phyloP scores from a whole-genome alignment of 2,329 filamentous ascomycete genomes.

The Fusarium subtropicale region DNA sequence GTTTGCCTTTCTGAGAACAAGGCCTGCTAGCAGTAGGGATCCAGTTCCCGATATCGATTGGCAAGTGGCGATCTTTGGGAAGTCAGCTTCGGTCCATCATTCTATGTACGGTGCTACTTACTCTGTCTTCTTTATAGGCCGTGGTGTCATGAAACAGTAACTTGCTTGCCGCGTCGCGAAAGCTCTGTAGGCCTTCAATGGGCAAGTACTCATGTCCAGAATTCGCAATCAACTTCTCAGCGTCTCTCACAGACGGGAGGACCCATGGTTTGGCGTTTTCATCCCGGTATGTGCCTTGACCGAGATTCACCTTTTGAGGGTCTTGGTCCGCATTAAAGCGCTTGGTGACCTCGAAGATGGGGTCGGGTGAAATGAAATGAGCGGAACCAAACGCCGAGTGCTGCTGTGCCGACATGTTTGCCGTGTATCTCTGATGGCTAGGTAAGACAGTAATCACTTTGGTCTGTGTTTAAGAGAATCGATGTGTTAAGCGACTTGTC shows the following conservation, averaged over 20 bases:
- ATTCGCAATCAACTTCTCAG: slow-evolving; percentile 33
- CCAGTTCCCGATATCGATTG: slow-evolving; percentile 58
- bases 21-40: slow-evolving; percentile 52
- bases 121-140: slow-evolving; percentile 46
- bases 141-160: slow-evolving; percentile 48
- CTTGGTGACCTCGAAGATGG: slow-evolving; percentile 52
- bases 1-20: slow-evolving; percentile 47
- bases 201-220: slow-evolving; percentile 54
- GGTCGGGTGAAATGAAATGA: slow-evolving; percentile 48
- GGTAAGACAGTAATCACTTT: too few species aligned
- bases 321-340: slow-evolving; percentile 48
- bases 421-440: accelerated
- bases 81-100: accelerated
- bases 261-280: slow-evolving; percentile 55
- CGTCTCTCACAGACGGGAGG: slow-evolving; percentile 52
- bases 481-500: not conserved
- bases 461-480: too few species aligned
- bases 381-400: slow-evolving; percentile 40
- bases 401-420: slow-evolving; percentile 7
- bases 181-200: slow-evolving; percentile 51
- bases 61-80: slow-evolving; percentile 48
- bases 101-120: slow-evolving; percentile 5
- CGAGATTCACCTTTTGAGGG: slow-evolving; percentile 54
- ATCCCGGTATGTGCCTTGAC: slow-evolving; percentile 55
- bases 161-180: slow-evolving; percentile 50